Evolutionary conservation across 164 flowering plant genomes (phyloP), one percentile per base, ranked within the genome.

Genomic region (Hamamelis virginiana): DNA sequence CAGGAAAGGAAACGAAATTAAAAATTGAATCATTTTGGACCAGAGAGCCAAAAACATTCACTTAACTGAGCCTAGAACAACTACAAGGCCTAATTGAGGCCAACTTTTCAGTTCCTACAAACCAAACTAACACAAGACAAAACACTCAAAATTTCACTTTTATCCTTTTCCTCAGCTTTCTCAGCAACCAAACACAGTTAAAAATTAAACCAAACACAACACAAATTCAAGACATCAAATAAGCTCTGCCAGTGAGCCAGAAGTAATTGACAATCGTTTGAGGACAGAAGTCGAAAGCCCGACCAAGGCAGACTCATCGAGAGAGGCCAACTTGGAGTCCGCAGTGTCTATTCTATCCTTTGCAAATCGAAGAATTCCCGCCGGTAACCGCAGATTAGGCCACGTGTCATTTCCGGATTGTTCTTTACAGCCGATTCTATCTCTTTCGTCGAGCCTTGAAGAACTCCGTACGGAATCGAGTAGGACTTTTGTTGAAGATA

Each of bases 161-260:
- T 41, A n/a, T 10, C 28, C 9, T 64, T 5, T 5, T 23, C 59
- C 38, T n/a, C 44, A 10, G 8, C 27, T 66, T 66, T 53, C 55
- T 26, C 28, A 64, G 10, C 44, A 68, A 68, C 50, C 27, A 62
- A 27, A 45, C 41, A 13, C 9, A 53, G 62, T 55, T 41, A 44
- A 46, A 43, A 38, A 47, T 18, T 15, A 44, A 57, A 64, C 2
- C n/a, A 56, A 14, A 45, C 38, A 46, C 44, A 53, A 9, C 9
- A n/a, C n/a, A n/a, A 48, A 18, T 3, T 21, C 10, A 47, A 63
- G 5, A 55, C 47, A 57, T 25, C 13, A 27, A 23, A 45, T 5
- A 8, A 26, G 28, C 38, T 27, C 3, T 83, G 91, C 98, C 92
- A 83, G 80, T 11, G 97, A 89, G 55, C 90, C 94, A 0, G 94